Conservation (phyloP, 2,329 filamentous ascomycete genomes). For the Fusarium sp. region DNA sequence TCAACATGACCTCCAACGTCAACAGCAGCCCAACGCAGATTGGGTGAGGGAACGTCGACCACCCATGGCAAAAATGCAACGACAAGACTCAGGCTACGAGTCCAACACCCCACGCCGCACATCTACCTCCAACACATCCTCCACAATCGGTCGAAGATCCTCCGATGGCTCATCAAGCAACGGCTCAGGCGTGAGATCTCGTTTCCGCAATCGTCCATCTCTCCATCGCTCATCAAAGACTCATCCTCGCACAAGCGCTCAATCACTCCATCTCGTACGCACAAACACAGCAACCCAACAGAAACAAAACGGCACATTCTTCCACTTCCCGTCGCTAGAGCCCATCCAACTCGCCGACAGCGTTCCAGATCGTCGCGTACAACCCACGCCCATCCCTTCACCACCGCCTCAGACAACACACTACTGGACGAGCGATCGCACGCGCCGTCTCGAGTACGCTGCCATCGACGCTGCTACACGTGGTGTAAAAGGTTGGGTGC, state of each 20-base stretch:
- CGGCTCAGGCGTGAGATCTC: conserved; percentile 40
- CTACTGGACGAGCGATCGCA: conserved; percentile 75
- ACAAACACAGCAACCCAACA: conserved; percentile 45
- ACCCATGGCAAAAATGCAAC: conserved; percentile 56
- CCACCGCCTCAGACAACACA: conserved; percentile 70
- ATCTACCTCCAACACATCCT: conserved; percentile 52
- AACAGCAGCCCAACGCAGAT: conserved; percentile 25
- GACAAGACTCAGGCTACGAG: conserved; percentile 70
- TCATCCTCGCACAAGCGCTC: conserved; percentile 47
- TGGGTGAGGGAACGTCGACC: conserved; percentile 48
- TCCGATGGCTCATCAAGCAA: conserved; percentile 49
- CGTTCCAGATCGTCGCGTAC: conserved; percentile 30
- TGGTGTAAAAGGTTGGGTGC: conserved; percentile 70
- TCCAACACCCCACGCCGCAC: conserved; percentile 57
- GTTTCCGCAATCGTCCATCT: conserved; percentile 55
- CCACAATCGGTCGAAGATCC: conserved; percentile 46
- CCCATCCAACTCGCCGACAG: conserved; percentile 46
- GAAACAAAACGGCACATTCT: conserved; percentile 55
- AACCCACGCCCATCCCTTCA: conserved; percentile 47
- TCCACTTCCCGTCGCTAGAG: conserved; percentile 62
- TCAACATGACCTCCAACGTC: conserved; percentile 37
- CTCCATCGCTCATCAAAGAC: conserved; percentile 57
- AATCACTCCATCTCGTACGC: conserved; percentile 52
- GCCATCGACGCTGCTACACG: conserved; percentile 72
- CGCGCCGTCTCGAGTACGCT: conserved; percentile 71